phyloP scores from a whole-genome alignment of 495 filamentous ascomycete genomes.

The Pseudotulostoma volvatum region DNA sequence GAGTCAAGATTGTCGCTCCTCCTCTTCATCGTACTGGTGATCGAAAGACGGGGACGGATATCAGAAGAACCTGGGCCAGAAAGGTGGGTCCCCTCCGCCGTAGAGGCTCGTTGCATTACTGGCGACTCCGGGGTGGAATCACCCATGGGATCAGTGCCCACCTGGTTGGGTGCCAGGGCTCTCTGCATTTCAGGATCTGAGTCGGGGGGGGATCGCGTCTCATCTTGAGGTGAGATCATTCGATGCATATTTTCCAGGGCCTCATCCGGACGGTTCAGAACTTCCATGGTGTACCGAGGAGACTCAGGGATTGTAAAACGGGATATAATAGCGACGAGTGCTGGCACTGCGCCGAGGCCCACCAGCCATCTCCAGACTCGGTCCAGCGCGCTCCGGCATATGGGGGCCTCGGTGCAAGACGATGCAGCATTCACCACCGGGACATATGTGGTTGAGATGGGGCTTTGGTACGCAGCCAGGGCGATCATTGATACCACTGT shows the following conservation, averaged over 20 bases:
- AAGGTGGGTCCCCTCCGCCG: background rate
- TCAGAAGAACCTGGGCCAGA: background rate
- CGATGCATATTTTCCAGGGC: constrained; percentile 6
- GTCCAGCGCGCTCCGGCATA: constrained; percentile 6
- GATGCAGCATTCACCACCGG: background rate
- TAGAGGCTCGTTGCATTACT: no score
- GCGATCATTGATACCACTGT: constrained; percentile 19
- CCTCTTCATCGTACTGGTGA: no score
- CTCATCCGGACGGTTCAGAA: constrained; percentile 20
- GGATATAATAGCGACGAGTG: constrained; percentile 33
- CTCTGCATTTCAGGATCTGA: constrained; percentile 4
- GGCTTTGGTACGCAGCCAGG: constrained; percentile 10
- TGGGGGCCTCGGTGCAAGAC: background rate
- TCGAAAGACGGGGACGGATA: constrained; percentile 1
- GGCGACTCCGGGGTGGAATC: background rate
- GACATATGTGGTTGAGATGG: background rate
- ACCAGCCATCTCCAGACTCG: constrained; percentile 36
- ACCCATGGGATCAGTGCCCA: no score
- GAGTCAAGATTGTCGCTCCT: background rate
- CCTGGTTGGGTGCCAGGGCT: no score
- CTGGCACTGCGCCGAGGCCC: constrained; percentile 36
- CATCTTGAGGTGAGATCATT: constrained; percentile 2
- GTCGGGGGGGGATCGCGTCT: constrained; percentile 5
- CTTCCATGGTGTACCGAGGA: constrained; percentile 32
- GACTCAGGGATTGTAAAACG: constrained; percentile 40